Base-by-base conservation (phyloP, 2,329 filamentous ascomycete genomes). In the Aspergillus sclerotialis region DNA sequence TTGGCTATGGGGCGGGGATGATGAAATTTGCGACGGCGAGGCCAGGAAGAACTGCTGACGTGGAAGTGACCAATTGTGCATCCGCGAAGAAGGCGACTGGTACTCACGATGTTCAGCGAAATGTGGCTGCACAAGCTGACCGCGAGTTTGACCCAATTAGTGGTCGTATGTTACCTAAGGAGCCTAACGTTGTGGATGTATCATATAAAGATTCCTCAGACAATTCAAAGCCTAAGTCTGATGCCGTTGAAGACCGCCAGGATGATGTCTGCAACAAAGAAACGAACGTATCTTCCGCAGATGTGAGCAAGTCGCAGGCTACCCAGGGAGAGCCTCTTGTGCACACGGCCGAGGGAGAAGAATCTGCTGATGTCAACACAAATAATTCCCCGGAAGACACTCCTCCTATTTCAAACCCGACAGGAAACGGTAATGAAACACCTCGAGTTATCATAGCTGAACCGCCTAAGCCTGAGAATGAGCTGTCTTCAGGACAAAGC, bases 141-240 rank as follows among this genome's bases (percentile, higher is more conserved):
- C 52, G 56, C 37, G 49, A 56, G 32, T 67, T 64, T 40, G 64
- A 68, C 26, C 64, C 64, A 7, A 60, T 68, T 21, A 61, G 53
- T 36, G 60, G 62, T 19, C 55, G 62, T 14, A 68, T 67, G 56
- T 47, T 58, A 6, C 56, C 49, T 2, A 44, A 42, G 31, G 29
- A 37, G 30, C 25, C 36, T 17, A 8, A 25, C 28, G 6, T 16
- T 12, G 27, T 27, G 7, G 25, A 32, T 28, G 19, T 16, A 21
- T 7, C 9, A 21, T 11, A 10, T 21, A 21, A 23, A 9, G 17
- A 23, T 5, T 13, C 21, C n/a, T 13, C 9, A 11, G n/a, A 18
- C n/a, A 33, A 27, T n/a, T 17, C 12, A 3, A 17, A 16, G 9
- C 3, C 23, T 7, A 11, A 27, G 14, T 5, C 14, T 18, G 31